These are phyloP conservation scores for Lasiodiplodia citricola DNA, from an alignment of 2,329 filamentous ascomycete species.

Conservation along the genomic window DNA sequence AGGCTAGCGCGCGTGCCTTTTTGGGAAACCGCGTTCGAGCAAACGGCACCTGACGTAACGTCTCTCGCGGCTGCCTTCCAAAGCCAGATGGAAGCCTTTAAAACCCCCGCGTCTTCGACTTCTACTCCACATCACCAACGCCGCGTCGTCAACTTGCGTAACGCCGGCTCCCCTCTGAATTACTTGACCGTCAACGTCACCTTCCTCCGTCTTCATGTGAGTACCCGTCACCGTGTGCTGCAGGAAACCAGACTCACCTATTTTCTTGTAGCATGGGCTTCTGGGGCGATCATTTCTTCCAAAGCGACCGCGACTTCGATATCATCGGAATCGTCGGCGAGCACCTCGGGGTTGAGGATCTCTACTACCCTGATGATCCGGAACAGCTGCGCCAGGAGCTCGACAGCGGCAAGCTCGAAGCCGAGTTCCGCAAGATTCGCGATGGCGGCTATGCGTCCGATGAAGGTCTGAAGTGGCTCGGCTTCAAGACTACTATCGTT, in stretches of 20 bases:
- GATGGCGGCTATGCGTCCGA: not conserved
- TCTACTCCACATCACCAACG: not conserved
- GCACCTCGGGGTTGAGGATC: not conserved
- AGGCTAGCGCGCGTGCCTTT: not conserved
- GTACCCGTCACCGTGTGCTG: not conserved
- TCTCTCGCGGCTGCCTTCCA: not conserved
- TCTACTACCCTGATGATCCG: not conserved
- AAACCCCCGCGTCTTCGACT: not conserved
- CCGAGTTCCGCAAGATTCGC: not conserved
- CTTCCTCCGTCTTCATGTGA: not conserved
- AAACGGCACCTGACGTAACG: not conserved
- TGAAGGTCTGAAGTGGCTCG: not conserved
- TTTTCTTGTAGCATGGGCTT: not conserved
- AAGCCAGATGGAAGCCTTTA: no score
- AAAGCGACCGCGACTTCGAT: not conserved
- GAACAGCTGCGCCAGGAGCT: not conserved
- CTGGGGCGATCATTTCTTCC: not conserved
- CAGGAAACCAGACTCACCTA: not conserved
- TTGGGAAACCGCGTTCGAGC: not conserved
- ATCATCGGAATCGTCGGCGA: not conserved
- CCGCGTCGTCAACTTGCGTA: not conserved
- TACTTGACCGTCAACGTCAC: not conserved
- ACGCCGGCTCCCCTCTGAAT: not conserved
- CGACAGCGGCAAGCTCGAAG: not conserved
- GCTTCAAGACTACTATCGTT: not conserved